Conservation (phyloP, 1,284 basidiomycete genomes). For the Mycosarcoma mackinlayi region DNA sequence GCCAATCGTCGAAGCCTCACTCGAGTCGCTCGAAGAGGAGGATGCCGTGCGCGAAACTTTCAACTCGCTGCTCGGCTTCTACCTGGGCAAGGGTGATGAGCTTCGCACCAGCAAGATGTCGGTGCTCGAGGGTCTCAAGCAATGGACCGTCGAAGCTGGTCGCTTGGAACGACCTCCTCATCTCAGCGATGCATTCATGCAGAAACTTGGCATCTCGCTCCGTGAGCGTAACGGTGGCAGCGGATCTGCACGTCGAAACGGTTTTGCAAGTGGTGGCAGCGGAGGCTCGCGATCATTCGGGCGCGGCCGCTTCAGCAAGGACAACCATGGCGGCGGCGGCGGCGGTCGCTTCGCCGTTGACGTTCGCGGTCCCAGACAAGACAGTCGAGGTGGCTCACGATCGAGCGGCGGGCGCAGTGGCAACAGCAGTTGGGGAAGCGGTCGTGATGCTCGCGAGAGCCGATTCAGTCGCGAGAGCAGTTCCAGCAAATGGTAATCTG, state of each 20-base stretch:
- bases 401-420: constrained; percentile 20
- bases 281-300: constrained; percentile 24
- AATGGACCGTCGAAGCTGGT: constrained; percentile 41
- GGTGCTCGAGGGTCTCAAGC: constrained; percentile 48
- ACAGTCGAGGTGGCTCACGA: constrained; percentile 18
- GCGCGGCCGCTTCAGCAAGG: constrained; percentile 45
- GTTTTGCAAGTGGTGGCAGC: constrained; percentile 8
- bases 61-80: constrained; percentile 56
- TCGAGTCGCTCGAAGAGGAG: constrained; percentile 18
- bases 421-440: constrained; percentile 24
- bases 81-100: constrained; percentile 39
- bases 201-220: constrained; percentile 43
- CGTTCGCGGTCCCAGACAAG: constrained; percentile 12
- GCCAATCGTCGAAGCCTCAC: constrained; percentile 18
- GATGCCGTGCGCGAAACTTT: constrained; percentile 29
- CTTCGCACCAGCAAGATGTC: constrained; percentile 41
- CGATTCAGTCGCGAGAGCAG: constrained; percentile 29
- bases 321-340: constrained; percentile 19
- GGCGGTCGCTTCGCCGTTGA: constrained; percentile 18
- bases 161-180: constrained; percentile 37
- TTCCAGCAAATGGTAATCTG: constrained; percentile 33
- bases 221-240: constrained; percentile 10
- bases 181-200: constrained; percentile 38
- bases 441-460: constrained; percentile 42
- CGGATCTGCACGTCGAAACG: constrained; percentile 4